phyloP scores from a whole-genome alignment of 306 rosid genomes.

The Cicer yamashitae region DNA sequence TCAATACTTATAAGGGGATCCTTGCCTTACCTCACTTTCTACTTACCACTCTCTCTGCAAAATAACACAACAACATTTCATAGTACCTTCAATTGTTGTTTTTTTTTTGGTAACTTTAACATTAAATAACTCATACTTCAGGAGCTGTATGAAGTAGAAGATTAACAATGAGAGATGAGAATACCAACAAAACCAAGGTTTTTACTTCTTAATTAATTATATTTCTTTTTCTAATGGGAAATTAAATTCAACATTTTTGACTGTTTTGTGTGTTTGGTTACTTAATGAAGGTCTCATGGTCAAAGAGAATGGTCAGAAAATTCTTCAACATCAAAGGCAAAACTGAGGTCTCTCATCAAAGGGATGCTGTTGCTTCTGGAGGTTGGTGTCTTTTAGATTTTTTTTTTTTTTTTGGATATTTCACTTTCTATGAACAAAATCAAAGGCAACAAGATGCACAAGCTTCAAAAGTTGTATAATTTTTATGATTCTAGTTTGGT shows the following conservation, averaged over 20 bases:
- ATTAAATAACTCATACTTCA: slow-evolving; percentile 37
- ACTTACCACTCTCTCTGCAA: slow-evolving; percentile 33
- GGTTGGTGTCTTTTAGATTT: slow-evolving; percentile 53
- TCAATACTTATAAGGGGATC: slow-evolving; percentile 43
- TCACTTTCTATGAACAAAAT: slow-evolving; percentile 15
- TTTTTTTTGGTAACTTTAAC: slow-evolving; percentile 40
- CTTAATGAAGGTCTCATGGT: slow-evolving; percentile 93
- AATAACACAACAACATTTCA: slow-evolving; percentile 22
- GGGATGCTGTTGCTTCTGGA: slow-evolving; percentile 62
- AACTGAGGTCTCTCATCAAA: slow-evolving; percentile 73
- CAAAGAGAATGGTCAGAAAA: slow-evolving; percentile 98
- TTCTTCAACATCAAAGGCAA: slow-evolving; percentile 95
- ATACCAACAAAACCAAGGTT: slow-evolving; percentile 94
- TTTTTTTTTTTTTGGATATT: neutral
- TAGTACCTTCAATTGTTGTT: slow-evolving; percentile 43
- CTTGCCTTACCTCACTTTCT: slow-evolving; percentile 42
- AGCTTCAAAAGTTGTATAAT: neutral
- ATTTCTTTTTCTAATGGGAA: slow-evolving; percentile 33
- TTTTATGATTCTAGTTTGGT: slow-evolving; percentile 25
- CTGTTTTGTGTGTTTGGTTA: slow-evolving; percentile 47
- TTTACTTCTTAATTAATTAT: slow-evolving; percentile 13
- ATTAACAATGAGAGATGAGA: slow-evolving; percentile 84
- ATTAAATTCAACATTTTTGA: slow-evolving; percentile 40
- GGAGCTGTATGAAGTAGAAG: slow-evolving; percentile 76
- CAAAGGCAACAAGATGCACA: slow-evolving; percentile 37